Evolutionary conservation across 306 rosid species (phyloP), one percentile per base, ranked within the genome.

Genomic region (Acacia acuminata): DNA sequence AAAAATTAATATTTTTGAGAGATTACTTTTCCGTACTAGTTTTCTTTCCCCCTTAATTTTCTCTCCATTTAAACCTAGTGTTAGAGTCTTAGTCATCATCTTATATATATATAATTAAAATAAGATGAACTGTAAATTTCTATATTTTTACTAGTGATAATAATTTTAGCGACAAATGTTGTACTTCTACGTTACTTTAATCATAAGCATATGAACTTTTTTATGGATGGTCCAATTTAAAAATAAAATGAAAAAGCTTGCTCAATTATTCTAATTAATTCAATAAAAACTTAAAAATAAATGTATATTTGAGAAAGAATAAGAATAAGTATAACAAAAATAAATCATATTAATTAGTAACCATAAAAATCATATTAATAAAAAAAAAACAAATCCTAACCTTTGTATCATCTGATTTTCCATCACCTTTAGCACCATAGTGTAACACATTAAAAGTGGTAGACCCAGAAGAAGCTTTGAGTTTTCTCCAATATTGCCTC

Each of bases 381-480:
- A 36, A 11, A 68, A 36, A 36, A 34, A 3, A 0, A n/a, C n/a
- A 38, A 15, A 67, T 8, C 8, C 17, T 84, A 24, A 93, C 98
- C 97, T 91, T 85, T 10, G 98, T 91, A 79, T 93, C 98, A 48
- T 93, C 98, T 10, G 87, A 73, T 44, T 22, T 79, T n/a, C 98
- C 98, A 84, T 93, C 93, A 7, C 98, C 98, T 83, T 91, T 90
- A 53, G 98, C 98, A 42, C 92, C 96, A 76, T 79, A 91, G 38
- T 89, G 72, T 82, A 90, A 77, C 13, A 93, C 98, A 88, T 89
- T 90, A 64, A 86, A 91, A 82, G 84, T 77, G 70, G 82, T 44
- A 15, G 93, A 77, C 58, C 58, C 27, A 73, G 84, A 47, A 44
- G 71, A 5, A 36, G 82, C 82, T 76, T 79, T 80, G 85, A 66